Percentiles rank a stretch among this genome's conserved stretches.
These are phyloP conservation scores for Septoria petroselini DNA, from an alignment of 2,329 filamentous ascomycete genomes.

Conservation along the genomic window DNA sequence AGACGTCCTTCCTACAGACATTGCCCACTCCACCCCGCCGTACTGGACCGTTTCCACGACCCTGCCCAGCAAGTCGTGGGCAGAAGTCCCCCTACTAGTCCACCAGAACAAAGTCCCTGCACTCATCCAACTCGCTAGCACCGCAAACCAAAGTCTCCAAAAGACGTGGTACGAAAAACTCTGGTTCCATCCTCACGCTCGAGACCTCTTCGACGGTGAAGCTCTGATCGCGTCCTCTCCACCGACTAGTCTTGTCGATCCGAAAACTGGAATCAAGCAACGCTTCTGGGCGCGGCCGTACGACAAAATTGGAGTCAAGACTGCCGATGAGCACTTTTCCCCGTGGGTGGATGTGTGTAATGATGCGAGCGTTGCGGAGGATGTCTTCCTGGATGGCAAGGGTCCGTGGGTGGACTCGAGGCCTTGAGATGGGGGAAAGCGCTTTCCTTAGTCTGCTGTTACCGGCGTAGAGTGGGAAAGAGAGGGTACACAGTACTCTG, in stretches of 20 bases:
- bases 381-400: slow-evolving; percentile 14
- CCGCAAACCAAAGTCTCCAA: not conserved
- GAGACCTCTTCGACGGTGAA: slow-evolving; percentile 15
- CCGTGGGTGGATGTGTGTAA: slow-evolving; percentile 12
- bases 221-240: slow-evolving; percentile 6
- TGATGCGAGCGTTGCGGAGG: not conserved
- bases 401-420: slow-evolving; percentile 18
- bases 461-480: no score
- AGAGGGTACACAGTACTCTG: no score
- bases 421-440: slow-evolving; percentile 10
- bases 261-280: not conserved
- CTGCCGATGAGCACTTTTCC: slow-evolving; percentile 4
- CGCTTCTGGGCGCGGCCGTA: slow-evolving; percentile 14
- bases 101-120: slow-evolving; percentile 14
- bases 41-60: slow-evolving; percentile 16
- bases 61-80: slow-evolving; percentile 10
- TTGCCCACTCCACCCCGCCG: slow-evolving; percentile 16
- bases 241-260: slow-evolving; percentile 5
- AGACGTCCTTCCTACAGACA: slow-evolving; percentile 12
- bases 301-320: slow-evolving; percentile 13
- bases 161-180: slow-evolving; percentile 11
- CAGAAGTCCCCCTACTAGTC: slow-evolving; percentile 15
- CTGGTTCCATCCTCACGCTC: slow-evolving; percentile 22
- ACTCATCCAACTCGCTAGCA: slow-evolving; percentile 8
- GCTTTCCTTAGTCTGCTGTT: no score